Percentiles rank a stretch among this genome's conserved stretches.
Conservation (phyloP, 495 filamentous ascomycete species). For the Apiosordaria backusii region DNA sequence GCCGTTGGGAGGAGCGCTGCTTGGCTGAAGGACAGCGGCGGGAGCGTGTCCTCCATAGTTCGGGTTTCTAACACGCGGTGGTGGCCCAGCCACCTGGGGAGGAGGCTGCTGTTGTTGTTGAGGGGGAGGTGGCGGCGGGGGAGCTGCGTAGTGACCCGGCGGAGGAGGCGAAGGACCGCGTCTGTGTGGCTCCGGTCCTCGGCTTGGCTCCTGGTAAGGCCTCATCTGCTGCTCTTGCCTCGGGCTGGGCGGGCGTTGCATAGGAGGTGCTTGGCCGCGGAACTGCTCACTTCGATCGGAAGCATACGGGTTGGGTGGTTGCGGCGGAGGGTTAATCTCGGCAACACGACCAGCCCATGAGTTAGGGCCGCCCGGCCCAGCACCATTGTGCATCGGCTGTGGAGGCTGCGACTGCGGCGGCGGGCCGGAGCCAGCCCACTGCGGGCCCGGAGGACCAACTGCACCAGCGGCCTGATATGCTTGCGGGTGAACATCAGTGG, state of each 20-base stretch:
- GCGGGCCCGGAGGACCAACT: slow-evolving; percentile 68
- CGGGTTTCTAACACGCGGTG: slow-evolving; percentile 64
- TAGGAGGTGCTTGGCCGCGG: slow-evolving; percentile 44
- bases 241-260: slow-evolving; percentile 64
- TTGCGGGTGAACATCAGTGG: slow-evolving; percentile 63
- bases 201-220: slow-evolving; percentile 68
- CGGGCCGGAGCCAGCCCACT: slow-evolving; percentile 74
- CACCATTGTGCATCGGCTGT: slow-evolving; percentile 46
- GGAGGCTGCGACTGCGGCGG: slow-evolving; percentile 48
- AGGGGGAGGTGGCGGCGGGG: slow-evolving; percentile 54
- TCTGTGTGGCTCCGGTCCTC: slow-evolving; percentile 38
- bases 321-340: slow-evolving; percentile 70
- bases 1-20: slow-evolving; percentile 29
- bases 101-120: slow-evolving; percentile 47
- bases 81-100: slow-evolving; percentile 34
- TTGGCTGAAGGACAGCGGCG: slow-evolving; percentile 42
- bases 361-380: slow-evolving; percentile 58
- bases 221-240: slow-evolving; percentile 68
- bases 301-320: slow-evolving; percentile 75
- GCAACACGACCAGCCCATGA: slow-evolving; percentile 75
- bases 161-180: slow-evolving; percentile 47
- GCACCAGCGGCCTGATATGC: slow-evolving; percentile 72
- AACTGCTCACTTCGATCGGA: slow-evolving; percentile 58
- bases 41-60: slow-evolving; percentile 63
- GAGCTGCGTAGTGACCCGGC: slow-evolving; percentile 60